Base-by-base conservation (phyloP, 306 rosid species). In the Rosa persica region DNA sequence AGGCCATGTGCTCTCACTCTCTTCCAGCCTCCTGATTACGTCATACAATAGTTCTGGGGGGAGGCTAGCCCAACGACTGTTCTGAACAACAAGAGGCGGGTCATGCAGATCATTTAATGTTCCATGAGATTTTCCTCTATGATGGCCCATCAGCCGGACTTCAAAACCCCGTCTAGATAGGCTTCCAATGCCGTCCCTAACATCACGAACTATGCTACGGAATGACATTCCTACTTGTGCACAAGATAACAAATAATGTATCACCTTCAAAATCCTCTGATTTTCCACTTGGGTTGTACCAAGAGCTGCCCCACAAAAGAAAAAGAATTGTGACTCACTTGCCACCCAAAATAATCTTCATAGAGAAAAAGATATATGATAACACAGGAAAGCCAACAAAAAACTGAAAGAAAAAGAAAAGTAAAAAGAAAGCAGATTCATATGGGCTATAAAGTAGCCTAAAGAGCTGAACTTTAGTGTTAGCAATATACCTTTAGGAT, bases 201-300 rank as follows among this genome's bases (percentile, higher is more conserved):
- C 89, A 17, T 93, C 98, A 52, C 98, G 98, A 71, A 93, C 93
- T 82, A 93, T 93, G 83, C 96, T 93, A 30, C 96, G 93, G 87
- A 93, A 93, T 11, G 98, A 93, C 98, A 93, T 93, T 85, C 68
- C 80, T 86, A 78, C 75, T 67, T 57, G 70, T 16, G 54, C 64
- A 49, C 54, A 83, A 65, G 78, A 74, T 54, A 66, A 81, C 67
- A 34, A 77, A 76, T 67, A 67, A 74, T 66, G 19, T 78, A 43
- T 74, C 78, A 78, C 69, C 67, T 76, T 78, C 12, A 40, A 44
- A 81, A 80, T 67, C 20, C 61, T 81, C 79, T 70, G 81, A 58
- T 77, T 78, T 80, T 83, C 77, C 71, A 80, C 73, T 83, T 58
- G 42, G 76, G 46, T 51, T 20, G 61, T 39, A 68, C 82, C 75